Conservation (phyloP, 352 stramenopile genomes). For the Globisporangium okanoganense region DNA sequence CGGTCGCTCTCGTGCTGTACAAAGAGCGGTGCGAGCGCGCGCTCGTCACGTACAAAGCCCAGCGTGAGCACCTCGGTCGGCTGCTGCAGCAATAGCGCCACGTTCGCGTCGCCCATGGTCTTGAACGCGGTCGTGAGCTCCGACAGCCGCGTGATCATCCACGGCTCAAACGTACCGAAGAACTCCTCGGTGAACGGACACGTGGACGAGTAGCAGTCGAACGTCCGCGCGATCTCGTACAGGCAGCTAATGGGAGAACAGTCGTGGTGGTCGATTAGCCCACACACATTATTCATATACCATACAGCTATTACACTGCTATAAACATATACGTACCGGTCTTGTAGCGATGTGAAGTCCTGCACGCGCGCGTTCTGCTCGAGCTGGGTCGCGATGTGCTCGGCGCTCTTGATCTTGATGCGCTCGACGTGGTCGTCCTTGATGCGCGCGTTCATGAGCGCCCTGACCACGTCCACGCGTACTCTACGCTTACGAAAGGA, state of each 20-base stretch:
- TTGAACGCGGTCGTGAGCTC: conserved; percentile 65
- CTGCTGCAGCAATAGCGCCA: conserved; percentile 53
- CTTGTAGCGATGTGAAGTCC: conserved; percentile 47
- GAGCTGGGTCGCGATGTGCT: conserved; percentile 60
- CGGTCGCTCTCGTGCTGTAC: conserved; percentile 27
- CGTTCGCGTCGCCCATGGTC: conserved; percentile 66
- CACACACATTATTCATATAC: not conserved
- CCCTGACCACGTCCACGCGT: conserved; percentile 60
- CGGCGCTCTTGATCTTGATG: conserved; percentile 51
- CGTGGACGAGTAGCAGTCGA: conserved; percentile 58
- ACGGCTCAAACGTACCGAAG: conserved; percentile 65
- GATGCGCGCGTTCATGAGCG: conserved; percentile 64
- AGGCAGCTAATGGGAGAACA: conserved; percentile 40
- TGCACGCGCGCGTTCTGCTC: conserved; percentile 34
- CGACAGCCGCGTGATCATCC: conserved; percentile 69
- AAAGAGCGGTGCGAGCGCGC: conserved; percentile 39
- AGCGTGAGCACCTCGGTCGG: conserved; percentile 57
- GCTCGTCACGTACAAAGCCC: conserved; percentile 64
- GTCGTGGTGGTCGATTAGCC: not conserved
- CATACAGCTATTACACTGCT: not conserved
- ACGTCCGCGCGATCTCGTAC: conserved; percentile 68
- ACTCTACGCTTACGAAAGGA: conserved; percentile 50
- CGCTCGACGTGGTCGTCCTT: conserved; percentile 77
- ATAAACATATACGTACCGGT: conserved; percentile 28
- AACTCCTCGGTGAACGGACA: conserved; percentile 61